These are phyloP conservation scores for Cordyceps militaris DNA, from an alignment of 2,329 filamentous ascomycete genomes.

Conservation along the genomic window DNA sequence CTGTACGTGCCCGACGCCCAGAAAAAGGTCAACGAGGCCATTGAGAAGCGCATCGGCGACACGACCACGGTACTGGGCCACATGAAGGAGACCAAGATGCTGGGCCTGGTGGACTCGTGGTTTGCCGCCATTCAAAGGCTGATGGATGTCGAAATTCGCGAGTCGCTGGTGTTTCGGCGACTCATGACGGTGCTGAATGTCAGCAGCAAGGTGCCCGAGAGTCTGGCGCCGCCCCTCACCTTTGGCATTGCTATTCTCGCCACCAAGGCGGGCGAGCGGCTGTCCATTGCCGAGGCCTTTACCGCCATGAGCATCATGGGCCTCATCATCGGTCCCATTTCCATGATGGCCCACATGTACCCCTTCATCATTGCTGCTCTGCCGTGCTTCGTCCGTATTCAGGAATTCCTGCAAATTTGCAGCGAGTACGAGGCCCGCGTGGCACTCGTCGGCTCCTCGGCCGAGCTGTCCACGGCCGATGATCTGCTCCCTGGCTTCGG, in stretches of 20 bases:
- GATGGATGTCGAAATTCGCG: slow-evolving; percentile 16
- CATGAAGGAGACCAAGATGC: slow-evolving; percentile 29
- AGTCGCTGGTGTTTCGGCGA: slow-evolving; percentile 18
- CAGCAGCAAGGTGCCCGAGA: slow-evolving; percentile 12
- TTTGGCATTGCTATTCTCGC: slow-evolving; percentile 15
- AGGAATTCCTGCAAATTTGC: background rate
- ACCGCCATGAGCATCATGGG: slow-evolving; percentile 2
- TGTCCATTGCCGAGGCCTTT: background rate
- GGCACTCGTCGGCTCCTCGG: background rate
- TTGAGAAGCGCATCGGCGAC: slow-evolving; percentile 22
- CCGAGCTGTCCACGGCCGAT: background rate
- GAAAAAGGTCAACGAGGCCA: slow-evolving; percentile 22
- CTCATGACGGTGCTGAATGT: slow-evolving; percentile 14
- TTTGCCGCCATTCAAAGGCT: slow-evolving; percentile 15
- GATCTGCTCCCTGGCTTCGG: background rate
- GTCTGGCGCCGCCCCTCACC: slow-evolving; percentile 16
- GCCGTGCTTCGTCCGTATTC: background rate
- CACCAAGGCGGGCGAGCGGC: background rate
- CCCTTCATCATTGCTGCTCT: background rate
- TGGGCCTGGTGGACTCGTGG: slow-evolving; percentile 19
- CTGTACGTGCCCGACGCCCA: slow-evolving; percentile 15
- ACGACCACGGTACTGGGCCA: slow-evolving; percentile 23
- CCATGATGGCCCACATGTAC: background rate
- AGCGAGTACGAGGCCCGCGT: background rate
- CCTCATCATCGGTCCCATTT: background rate